Evolutionary conservation across 2,329 filamentous ascomycete genomes (phyloP), one percentile per base, ranked within the genome.

Genomic region (Pestalotiopsis sp.): DNA sequence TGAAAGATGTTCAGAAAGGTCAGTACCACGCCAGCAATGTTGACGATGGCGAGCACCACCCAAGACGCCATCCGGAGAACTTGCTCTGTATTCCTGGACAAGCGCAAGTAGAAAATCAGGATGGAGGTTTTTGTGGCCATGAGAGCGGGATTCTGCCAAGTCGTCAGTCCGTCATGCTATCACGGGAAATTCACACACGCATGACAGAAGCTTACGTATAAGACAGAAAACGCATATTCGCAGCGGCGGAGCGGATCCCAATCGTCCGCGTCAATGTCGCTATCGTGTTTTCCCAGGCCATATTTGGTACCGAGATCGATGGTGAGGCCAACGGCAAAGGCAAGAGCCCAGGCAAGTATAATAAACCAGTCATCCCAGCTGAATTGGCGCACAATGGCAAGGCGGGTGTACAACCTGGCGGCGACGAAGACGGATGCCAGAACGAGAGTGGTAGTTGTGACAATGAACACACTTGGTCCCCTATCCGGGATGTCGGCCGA

Each of bases 61-160:
- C 94, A 94, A n/a, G 93, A 96, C n/a, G 91, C 90, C 80, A 92
- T 88, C 69, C 92, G 90, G 72, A 97, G 91, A 64, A 95, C 84
- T 71, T 89, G 89, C 73, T 97, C 90, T 0, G 88, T 91, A 69
- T 93, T 92, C 74, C 91, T 92, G 31, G 93, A 93, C 62, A 98
- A 85, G 56, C 92, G 91, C 64, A 98, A 85, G 81, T 97, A 98
- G 80, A 98, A 98, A 66, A 96, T 86, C 68, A 98, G 85, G 74
- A 98, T 93, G n/a, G 94, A 97, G 0, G 93, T 94, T 81, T 98
- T 98, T 64, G 93, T 94, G 2, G 92, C 90, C 93, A 97, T 97
- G 68, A 97, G 85, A 3, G 93, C 92, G 13, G 94, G 94, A 77
- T 97, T 97, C 90, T 95, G 17, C 14, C 3, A 7, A n/a, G 9